Base-by-base conservation (phyloP, 2,329 filamentous ascomycete genomes). In the Corynespora cassiicola region DNA sequence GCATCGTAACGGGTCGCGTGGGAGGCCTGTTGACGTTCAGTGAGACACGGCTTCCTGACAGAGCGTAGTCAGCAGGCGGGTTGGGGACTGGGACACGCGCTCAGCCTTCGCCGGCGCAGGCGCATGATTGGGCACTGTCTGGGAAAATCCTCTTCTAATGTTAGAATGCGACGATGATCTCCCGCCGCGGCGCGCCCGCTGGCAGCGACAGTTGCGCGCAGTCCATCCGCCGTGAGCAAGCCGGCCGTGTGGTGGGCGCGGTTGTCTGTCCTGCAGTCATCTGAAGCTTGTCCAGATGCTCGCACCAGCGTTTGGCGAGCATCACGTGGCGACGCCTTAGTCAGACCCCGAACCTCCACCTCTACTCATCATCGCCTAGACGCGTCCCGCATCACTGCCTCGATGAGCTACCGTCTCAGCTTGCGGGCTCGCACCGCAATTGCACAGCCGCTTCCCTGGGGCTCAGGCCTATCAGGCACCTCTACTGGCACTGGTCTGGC, bases 11-110 rank as follows among this genome's bases (percentile, higher is more conserved):
- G 25, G 28, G 23, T 37, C n/a, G 16, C 24, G 42, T 17, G 37
- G 42, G 42, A 46, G 33, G 42, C 42, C 38, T 46, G 10, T 32
- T 35, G 24, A 28, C 10, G 12, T 19, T 19, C 34, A 16, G 33
- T 46, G 38, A 46, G 34, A 46, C 38, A 30, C n/a, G 29, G 26
- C 34, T 31, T 31, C 41, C 36, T 24, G 34, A 28, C 16, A 29
- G 26, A 45, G 36, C 20, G 36, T 30, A 28, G 32, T 45, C 36
- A 39, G 42, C 31, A 14, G 14, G 27, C 20, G n/a, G n/a, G n/a
- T n/a, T n/a, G n/a, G n/a, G n/a, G n/a, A n/a, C n/a, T n/a, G n/a
- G n/a, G 33, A 36, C 18, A 19, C 8, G 23, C 12, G 21, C 40
- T 31, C 40, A 44, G 40, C 36, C 41, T 39, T 17, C n/a, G 11